Base-by-base conservation (phyloP, 2,329 filamentous ascomycete species). In the Curvularia verruculosa region DNA sequence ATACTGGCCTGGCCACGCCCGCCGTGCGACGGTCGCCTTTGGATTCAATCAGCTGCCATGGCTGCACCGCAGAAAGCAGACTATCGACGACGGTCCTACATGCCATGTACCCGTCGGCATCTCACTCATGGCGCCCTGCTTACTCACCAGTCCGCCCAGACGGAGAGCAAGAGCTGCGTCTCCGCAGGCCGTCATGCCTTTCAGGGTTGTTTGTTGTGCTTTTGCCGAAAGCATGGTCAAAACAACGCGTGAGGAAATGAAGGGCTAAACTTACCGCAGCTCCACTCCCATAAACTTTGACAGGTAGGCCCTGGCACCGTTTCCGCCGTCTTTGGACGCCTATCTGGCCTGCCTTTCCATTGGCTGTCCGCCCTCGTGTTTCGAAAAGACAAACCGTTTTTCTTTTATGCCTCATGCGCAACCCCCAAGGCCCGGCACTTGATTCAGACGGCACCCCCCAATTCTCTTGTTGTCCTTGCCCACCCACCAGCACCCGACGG, bases 211-310 rank as follows among this genome's bases (percentile, higher is more conserved):
- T 65, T 71, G 65, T 70, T 70, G 54, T 69, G 66, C 62, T 45
- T 63, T 56, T 60, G 28, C 50, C 61, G 49, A 55, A 45, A 54
- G 56, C 63, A 64, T 59, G 59, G 60, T 53, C 59, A 61, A 72
- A 75, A 76, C 72, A 75, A 75, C 71, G 72, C 73, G 72, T 69
- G 56, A 64, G 62, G 70, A 75, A 73, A 75, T 75, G 71, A 72
- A 70, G 61, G 63, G 60, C 64, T 63, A 64, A 54, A 49, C 55
- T 56, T 59, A 59, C 55, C 57, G 63, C 68, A 58, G 65, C 60
- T 65, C 62, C 59, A 65, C 63, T 52, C n/a, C 63, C 44, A 60
- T 52, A 66, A 59, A 63, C 54, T 58, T 60, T 67, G 66, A 65
- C 72, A 69, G 69, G 64, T 59, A 58, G 62, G 61, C 71, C 70